These are phyloP conservation scores for Mixia osmundae DNA, from an alignment of 1,284 basidiomycete genomes.

Conservation along the genomic window DNA sequence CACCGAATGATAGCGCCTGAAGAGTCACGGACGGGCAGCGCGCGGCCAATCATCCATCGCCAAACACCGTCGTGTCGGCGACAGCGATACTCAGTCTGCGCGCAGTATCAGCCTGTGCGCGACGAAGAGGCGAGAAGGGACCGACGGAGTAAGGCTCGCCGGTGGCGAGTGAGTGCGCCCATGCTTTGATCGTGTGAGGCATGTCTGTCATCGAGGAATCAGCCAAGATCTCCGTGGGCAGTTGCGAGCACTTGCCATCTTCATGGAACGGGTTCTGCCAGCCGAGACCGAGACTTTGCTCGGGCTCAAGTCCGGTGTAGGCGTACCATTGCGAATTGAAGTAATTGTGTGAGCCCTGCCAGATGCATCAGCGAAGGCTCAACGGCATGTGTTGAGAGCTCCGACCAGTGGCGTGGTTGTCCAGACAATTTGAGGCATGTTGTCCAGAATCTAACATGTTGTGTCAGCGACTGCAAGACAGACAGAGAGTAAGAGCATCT, in stretches of 20 bases:
- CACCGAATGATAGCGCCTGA: conserved; percentile 19
- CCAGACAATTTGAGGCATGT: conserved; percentile 21
- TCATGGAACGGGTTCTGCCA: conserved; percentile 22
- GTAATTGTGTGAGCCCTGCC: neutral
- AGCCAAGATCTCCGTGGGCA: too few species aligned
- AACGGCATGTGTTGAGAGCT: conserved; percentile 12
- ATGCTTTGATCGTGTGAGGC: conserved; percentile 16
- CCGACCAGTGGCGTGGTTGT: conserved; percentile 17
- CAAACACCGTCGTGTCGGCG: conserved; percentile 17
- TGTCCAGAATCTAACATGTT: conserved; percentile 10
- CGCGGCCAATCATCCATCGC: conserved; percentile 21
- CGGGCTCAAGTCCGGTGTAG: conserved; percentile 19
- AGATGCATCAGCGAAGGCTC: neutral
- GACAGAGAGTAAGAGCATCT: too few species aligned
- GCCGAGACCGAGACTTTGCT: conserved; percentile 17
- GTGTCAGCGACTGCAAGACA: too few species aligned
- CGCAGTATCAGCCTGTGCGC: too few species aligned
- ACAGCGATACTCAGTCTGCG: conserved; percentile 22
- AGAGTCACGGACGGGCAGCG: conserved; percentile 17
- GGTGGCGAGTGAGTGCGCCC: conserved; percentile 21
- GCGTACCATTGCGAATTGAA: conserved; percentile 17
- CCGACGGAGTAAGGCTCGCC: conserved; percentile 21
- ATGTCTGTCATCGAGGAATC: too few species aligned
- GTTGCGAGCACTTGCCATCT: too few species aligned
- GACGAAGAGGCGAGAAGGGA: too few species aligned